Base-by-base conservation (phyloP, 2,329 filamentous ascomycete species). In the Apiospora arundinis region DNA sequence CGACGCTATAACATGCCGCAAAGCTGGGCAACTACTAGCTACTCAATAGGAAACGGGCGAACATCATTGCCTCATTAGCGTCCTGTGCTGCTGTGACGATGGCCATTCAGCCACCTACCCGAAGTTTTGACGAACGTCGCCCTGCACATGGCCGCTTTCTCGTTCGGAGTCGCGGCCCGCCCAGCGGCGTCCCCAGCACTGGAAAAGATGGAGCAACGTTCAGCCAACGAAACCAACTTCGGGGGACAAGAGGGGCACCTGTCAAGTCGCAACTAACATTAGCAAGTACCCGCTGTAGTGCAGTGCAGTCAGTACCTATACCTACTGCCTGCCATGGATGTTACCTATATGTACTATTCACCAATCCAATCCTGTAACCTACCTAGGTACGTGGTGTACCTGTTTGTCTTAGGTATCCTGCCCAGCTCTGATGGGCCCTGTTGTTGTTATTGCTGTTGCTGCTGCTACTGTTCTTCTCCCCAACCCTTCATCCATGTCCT, bases 151-250 rank as follows among this genome's bases (percentile, higher is more conserved):
- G 65, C 44, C 65, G 40, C 42, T 67, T 44, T 44, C 42, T 48
- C 52, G 18, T 67, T 67, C 65, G 65, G 65, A 67, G 65, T 45
- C 40, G 18, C 65, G 65, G 65, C 14, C 65, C 65, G 65, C 65
- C 42, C 56, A 40, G 21, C 56, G 37, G 56, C 8, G n/a, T n/a
- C 56, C 32, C 56, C n/a, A 40, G 32, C 56, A 63, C 21, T 63
- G 56, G 56, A 40, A 63, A 63, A 63, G 56, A 63, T 63, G 56
- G 56, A 46, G 65, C 40, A 28, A 11, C 23, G 21, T 18, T 46
- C 65, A 67, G 9, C 65, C 56, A 63, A 63, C 56, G 56, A 63
- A 63, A 63, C 32, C 11, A 8, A 32, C 8, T 28, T 40, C 9
- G 44, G 65, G 45, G 65, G 65, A n/a, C 37, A 11, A 46, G 25